Base-by-base conservation (phyloP, 179 eudicot genomes). In the Drosera spatulata region DNA sequence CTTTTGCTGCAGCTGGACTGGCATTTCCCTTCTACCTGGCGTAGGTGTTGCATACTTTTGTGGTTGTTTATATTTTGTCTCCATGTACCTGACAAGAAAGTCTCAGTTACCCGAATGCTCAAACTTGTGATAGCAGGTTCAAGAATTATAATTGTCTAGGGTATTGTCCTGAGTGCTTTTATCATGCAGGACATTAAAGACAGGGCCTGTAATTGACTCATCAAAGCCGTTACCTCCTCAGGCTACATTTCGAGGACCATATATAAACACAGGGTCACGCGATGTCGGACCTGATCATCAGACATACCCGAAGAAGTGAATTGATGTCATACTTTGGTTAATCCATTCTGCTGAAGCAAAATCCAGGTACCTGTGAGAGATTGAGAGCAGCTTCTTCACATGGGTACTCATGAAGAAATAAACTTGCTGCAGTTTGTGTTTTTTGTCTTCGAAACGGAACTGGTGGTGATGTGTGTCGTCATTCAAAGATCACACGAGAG, bases 191-290 rank as follows among this genome's bases (percentile, higher is more conserved):
- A 51, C 79, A 60, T 87, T 94, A 52, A 77, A 90, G 12, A 79
- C 66, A 71, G 61, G 77, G 65, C 97, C 97, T 8, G 82, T 91
- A 66, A 91, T 91, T 55, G 96, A 91, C 67, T 87, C 96, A 7
- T 80, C 97, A 60, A 91, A 85, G 86, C 72, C 97, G 50, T 74
- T 91, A 59, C 96, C 98, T 51, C 98, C 98, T 11, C 98, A 91
- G 65, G 98, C 98, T 41, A 91, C 98, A 65, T 91, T 91, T 56
- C 79, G 98, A 57, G 98, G 98, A 54, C 98, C 98, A 56, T 91
- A 91, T 55, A 61, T 91, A n/a, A 91, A 91, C 75, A 88, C 96
- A 1, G 98, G 98, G 41, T 91, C 98, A 50, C 94, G 88, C 39
- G 98, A 91, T 63, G 64, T 91, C 66, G 98, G 98, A 71, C 98